Base-by-base conservation (phyloP, 257 asterid genomes). In the Rauvolfia tetraphylla region DNA sequence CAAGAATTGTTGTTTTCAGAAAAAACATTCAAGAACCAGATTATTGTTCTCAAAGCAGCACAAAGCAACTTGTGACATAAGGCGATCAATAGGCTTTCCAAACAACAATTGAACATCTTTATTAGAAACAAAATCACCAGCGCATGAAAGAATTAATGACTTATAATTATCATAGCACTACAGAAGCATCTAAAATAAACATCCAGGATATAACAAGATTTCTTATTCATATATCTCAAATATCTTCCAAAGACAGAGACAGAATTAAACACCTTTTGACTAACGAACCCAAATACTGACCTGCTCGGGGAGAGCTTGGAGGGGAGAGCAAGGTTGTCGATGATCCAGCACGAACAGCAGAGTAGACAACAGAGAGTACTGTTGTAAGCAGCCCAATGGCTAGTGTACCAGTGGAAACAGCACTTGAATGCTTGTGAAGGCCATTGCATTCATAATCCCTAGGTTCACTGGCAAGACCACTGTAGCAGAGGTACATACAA, bases 401-500 rank as follows among this genome's bases (percentile, higher is more conserved):
- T 67, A 93, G 95, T 74, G 92, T 86, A 59, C 96, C 85, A 59
- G 91, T 85, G 75, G 96, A 90, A 80, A 90, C 96, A 76, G 96
- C 97, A 81, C 79, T 88, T 20, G 96, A 90, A 71, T 93, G 97
- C 84, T 79, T 93, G 88, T 91, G 98, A 81, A 93, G 88, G 80
- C 96, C 93, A 78, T 91, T 90, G 88, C 97, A 93, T 73, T 87
- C 93, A 34, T 86, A 93, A 72, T 91, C 97, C 84, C 98, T 88
- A 41, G 97, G 96, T 82, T 91, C 96, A 86, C 98, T 91, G 48
- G 98, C 87, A 68, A 93, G 91, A 25, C 96, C 98, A 79, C 93
- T 90, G 81, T 93, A 93, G 90, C 96, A 90, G 76, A 93, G 98
- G 88, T 93, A 91, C 90, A 89, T 91, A 88, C 98, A 93, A 83